Evolutionary conservation across 2,329 filamentous ascomycete genomes (phyloP).

Genomic region (Scedosporium boydii): DNA sequence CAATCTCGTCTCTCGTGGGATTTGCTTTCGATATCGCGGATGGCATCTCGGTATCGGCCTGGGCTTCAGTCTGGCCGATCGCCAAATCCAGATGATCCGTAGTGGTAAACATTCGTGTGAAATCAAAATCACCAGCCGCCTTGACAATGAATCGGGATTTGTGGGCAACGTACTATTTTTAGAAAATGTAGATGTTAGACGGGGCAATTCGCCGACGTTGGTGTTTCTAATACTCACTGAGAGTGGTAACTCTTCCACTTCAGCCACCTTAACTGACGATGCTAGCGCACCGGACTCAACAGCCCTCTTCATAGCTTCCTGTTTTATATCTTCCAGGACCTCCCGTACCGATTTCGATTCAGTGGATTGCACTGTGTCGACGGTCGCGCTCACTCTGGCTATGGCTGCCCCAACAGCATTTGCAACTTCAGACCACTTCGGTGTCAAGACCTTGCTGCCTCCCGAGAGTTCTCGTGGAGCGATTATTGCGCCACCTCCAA

Average conservation of each 20-base stretch:
- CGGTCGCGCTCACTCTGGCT: constrained; percentile 45
- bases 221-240: neutral
- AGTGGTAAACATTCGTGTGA: constrained; percentile 14
- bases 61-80: constrained; percentile 12
- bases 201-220: neutral
- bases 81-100: constrained; percentile 11
- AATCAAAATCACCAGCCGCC: constrained; percentile 46
- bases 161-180: constrained; percentile 30
- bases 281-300: constrained; percentile 27
- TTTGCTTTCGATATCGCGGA: constrained; percentile 7
- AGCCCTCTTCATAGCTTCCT: constrained; percentile 17
- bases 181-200: neutral
- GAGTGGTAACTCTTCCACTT: constrained; percentile 45
- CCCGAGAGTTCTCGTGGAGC: constrained; percentile 45
- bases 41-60: constrained; percentile 9
- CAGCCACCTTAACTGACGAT: constrained; percentile 35
- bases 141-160: constrained; percentile 48
- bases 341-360: constrained; percentile 28
- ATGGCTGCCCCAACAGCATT: constrained; percentile 58
- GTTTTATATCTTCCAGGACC: constrained; percentile 29
- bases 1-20: constrained; percentile 14
- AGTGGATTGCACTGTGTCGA: constrained; percentile 41
- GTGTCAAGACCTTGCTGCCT: constrained; percentile 46
- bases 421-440: constrained; percentile 47
- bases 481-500: constrained; percentile 54